Percentiles rank a stretch among this genome's conserved stretches.
Evolutionary conservation across 1,284 basidiomycete species (phyloP).

Genomic region (Microbotryum scabiosae): DNA sequence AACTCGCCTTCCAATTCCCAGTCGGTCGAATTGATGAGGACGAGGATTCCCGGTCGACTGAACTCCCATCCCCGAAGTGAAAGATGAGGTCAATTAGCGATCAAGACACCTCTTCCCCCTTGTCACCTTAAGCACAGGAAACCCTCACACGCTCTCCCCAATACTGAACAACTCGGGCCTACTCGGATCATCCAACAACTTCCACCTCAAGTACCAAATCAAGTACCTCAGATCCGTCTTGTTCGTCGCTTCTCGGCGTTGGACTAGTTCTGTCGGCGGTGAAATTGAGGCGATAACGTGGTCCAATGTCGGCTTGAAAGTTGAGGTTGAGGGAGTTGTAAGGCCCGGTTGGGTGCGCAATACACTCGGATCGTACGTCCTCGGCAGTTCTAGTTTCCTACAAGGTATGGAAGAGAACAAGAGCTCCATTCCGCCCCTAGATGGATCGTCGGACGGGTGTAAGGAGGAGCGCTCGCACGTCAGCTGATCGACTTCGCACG

Average conservation of each 20-base stretch:
- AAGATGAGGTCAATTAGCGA: neutral
- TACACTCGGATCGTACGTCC: no score
- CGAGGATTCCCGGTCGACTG: slow-evolving; percentile 91
- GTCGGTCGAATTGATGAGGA: slow-evolving; percentile 91
- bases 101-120: neutral
- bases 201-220: slow-evolving; percentile 67
- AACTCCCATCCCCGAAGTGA: neutral
- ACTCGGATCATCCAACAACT: slow-evolving; percentile 62
- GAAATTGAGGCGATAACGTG: slow-evolving; percentile 24
- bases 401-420: slow-evolving; percentile 49
- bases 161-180: slow-evolving; percentile 85
- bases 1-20: slow-evolving; percentile 97
- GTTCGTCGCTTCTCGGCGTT: slow-evolving; percentile 40
- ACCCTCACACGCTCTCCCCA: slow-evolving; percentile 69
- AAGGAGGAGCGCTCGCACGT: neutral
- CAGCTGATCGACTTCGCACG: neutral
- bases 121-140: no score
- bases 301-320: no score
- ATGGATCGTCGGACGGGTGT: neutral
- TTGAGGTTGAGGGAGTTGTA: slow-evolving; percentile 42
- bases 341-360: slow-evolving; percentile 11
- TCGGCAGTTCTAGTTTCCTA: no score
- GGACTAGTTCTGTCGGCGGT: slow-evolving; percentile 2
- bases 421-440: slow-evolving; percentile 67
- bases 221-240: slow-evolving; percentile 63